Evolutionary conservation across 1,139 yeast genomes (phyloP), one percentile per base, ranked within the genome.

Genomic region (Eremothecium coryli): DNA sequence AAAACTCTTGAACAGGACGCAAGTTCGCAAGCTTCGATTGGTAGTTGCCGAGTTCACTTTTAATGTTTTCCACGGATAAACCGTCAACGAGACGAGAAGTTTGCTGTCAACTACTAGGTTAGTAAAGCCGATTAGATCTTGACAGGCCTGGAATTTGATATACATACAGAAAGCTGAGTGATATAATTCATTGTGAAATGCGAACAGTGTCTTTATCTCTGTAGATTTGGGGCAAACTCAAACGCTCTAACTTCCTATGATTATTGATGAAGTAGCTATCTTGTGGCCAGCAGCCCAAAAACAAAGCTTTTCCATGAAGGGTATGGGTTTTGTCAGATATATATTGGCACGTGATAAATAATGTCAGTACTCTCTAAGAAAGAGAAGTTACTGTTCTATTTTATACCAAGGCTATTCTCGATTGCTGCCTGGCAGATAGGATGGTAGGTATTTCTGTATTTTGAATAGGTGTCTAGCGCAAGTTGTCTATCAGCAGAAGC

Each of bases 1-100:
- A 84, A 57, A 90, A 90, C 58, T 90, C 97, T 58, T 84, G 93
- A 29, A 93, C 86, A 27, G 95, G 82, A 57, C 82, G 78, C 45
- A 90, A 63, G 54, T 82, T 76, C 37, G 93, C 66, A 43, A 86
- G 67, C 41, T 80, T 73, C 29, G 68, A 54, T 55, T 79, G 86
- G 28, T 82, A 46, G 4, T 71, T 49, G 13, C 45, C 44, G 18
- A 49, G 31, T 36, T 54, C 59, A 24, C 42, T 43, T 42, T 53
- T 55, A 37, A 57, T 42, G 23, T 46, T 45, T 21, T 55, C 60
- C 20, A 50, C 22, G 2, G 61, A 54, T 8, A 54, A 33, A 34
- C 47, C 50, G 23, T 54, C 50, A 20, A 57, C 46, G 27, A 50
- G 45, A 34, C 47, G 44, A 14, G 58, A 44, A 12, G 51, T 21